phyloP scores from a whole-genome alignment of 208 protist species.

The Trypanosoma avium region DNA sequence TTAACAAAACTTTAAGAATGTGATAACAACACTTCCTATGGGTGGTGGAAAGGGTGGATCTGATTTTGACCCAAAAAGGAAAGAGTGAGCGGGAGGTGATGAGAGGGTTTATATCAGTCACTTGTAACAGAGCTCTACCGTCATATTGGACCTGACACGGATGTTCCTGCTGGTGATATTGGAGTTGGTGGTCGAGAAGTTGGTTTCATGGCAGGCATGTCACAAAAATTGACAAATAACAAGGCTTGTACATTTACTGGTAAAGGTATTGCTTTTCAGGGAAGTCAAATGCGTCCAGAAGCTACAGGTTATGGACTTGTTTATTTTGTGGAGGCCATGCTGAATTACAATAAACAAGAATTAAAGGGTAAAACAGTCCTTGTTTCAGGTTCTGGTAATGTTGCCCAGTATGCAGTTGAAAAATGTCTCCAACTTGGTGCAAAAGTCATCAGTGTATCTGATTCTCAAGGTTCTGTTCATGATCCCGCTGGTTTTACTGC shows the following conservation, averaged over 20 bases:
- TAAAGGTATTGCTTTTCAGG: conserved; percentile 88
- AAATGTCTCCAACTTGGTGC: conserved; percentile 86
- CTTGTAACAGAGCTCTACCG: conserved; percentile 88
- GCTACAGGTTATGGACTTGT: conserved; percentile 94
- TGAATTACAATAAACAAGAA: conserved; percentile 41
- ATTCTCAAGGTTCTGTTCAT: conserved; percentile 80
- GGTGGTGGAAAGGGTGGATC: conserved; percentile 93
- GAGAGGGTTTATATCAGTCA: conserved; percentile 93
- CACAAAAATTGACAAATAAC: conserved; percentile 82
- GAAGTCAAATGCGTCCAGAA: conserved; percentile 92
- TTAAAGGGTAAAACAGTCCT: conserved; percentile 72
- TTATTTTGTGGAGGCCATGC: conserved; percentile 89
- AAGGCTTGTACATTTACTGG: conserved; percentile 91
- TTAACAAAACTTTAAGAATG: conserved; percentile 96
- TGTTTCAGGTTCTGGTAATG: conserved; percentile 93
- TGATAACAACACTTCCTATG: conserved; percentile 92
- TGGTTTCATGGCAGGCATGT: conserved; percentile 92
- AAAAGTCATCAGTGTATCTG: conserved; percentile 83
- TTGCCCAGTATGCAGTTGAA: conserved; percentile 84
- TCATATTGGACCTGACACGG: conserved; percentile 90
- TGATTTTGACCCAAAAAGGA: conserved; percentile 94
- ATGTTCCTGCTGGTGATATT: conserved; percentile 95
- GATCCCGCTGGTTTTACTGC: conserved; percentile 79
- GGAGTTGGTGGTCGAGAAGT: conserved; percentile 92
- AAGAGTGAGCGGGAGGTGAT: conserved; percentile 92